Conservation (phyloP, 1,284 basidiomycete species). For the Boletus semigastroideus region DNA sequence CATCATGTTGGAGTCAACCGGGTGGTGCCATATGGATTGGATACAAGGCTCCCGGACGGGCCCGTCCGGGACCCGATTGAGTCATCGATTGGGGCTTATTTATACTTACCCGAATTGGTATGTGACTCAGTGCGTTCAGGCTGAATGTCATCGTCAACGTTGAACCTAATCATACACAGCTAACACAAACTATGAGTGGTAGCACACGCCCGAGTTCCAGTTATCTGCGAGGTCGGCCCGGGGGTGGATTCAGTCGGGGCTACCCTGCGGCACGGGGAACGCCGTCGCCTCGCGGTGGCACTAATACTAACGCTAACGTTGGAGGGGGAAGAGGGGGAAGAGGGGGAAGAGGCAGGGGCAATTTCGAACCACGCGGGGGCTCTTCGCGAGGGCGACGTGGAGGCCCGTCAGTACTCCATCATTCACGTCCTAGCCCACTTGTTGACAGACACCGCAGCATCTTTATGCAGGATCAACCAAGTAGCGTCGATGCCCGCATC, state of each 20-base stretch:
- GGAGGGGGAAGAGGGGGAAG: not conserved
- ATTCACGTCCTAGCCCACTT: not conserved
- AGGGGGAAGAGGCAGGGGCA: not conserved
- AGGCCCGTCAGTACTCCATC: slow-evolving; percentile 15
- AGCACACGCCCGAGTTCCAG: not conserved
- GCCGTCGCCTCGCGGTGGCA: not conserved
- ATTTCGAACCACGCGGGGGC: not conserved
- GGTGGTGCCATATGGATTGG: too few relatives aligned
- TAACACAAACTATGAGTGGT: slow-evolving; percentile 8
- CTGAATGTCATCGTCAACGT: too few relatives aligned
- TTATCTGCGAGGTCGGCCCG: not conserved
- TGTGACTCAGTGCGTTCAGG: too few relatives aligned
- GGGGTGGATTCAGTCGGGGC: slow-evolving; percentile 1
- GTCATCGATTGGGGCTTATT: too few relatives aligned
- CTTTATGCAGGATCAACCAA: slow-evolving; percentile 47
- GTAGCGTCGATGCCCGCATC: slow-evolving; percentile 58
- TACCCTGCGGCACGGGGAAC: not conserved
- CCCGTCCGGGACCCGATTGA: too few relatives aligned
- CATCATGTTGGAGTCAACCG: too few relatives aligned
- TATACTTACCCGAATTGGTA: too few relatives aligned
- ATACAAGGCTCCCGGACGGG: too few relatives aligned
- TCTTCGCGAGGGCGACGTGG: slow-evolving; percentile 5
- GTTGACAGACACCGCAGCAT: slow-evolving; percentile 40
- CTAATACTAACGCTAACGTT: not conserved
- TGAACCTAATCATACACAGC: too few relatives aligned